A percentile compares a stretch with the other conserved stretches of the same genome.
Conservation (phyloP, 495 filamentous ascomycete species). For the Margaritispora aquatica region DNA sequence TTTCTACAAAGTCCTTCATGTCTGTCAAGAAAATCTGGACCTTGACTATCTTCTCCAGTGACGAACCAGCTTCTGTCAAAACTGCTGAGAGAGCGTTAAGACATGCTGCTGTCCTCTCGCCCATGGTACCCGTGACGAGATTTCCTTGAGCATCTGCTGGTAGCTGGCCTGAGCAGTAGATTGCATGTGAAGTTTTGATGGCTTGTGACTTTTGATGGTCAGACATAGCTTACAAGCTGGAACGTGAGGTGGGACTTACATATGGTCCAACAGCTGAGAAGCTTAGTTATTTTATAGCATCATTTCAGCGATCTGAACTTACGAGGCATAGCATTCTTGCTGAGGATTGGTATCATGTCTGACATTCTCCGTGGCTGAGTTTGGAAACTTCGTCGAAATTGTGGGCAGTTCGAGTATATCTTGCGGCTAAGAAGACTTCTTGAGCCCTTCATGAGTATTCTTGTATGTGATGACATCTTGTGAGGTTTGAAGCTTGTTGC, state of each 20-base stretch:
- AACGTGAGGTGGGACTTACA: slow-evolving; percentile 30
- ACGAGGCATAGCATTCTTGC: slow-evolving; percentile 46
- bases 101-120: slow-evolving; percentile 67
- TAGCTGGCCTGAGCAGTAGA: slow-evolving; percentile 94
- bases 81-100: slow-evolving; percentile 74
- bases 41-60: slow-evolving; percentile 71
- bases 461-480: slow-evolving; percentile 1
- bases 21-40: slow-evolving; percentile 77
- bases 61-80: slow-evolving; percentile 69
- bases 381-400: background rate
- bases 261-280: slow-evolving; percentile 47
- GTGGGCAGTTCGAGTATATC: background rate
- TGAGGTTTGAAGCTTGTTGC: background rate
- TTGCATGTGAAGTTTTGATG: slow-evolving; percentile 70
- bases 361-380: slow-evolving; percentile 31
- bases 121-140: slow-evolving; percentile 69
- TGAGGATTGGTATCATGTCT: slow-evolving; percentile 41
- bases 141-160: slow-evolving; percentile 71
- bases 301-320: slow-evolving; percentile 22
- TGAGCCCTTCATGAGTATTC: background rate
- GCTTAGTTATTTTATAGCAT: slow-evolving; percentile 15
- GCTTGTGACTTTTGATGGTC: slow-evolving; percentile 67
- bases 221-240: background rate
- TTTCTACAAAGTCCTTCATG: slow-evolving; percentile 77
- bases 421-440: slow-evolving; percentile 11